These are phyloP conservation scores for Ilex paraguariensis DNA, from an alignment of 305 asterid species.

Conservation along the genomic window DNA sequence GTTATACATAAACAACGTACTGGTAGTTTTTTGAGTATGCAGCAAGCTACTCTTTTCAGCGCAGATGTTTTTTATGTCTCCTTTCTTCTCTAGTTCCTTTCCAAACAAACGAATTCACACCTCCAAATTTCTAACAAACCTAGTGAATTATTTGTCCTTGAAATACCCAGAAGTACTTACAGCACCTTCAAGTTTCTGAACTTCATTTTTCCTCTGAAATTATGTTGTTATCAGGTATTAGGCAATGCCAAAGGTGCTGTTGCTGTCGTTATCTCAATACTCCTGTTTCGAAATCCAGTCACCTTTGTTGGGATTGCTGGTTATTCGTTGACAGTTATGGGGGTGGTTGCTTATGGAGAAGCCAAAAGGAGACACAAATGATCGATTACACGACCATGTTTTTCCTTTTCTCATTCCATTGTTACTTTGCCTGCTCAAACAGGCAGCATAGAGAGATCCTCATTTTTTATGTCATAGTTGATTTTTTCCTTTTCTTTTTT, in stretches of 20 bases:
- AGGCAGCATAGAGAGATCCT: no score
- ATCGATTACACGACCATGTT: conserved; percentile 8
- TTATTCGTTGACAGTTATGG: conserved; percentile 83
- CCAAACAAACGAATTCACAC: no score
- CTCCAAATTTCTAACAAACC: no score
- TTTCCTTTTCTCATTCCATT: neutral
- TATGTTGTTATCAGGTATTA: conserved; percentile 45
- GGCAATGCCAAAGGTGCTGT: conserved; percentile 98
- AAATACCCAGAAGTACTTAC: no score
- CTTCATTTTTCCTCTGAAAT: neutral
- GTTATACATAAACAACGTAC: no score
- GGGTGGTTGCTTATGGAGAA: conserved; percentile 92
- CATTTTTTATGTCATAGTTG: neutral
- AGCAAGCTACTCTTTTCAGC: no score
- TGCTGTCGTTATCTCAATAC: conserved; percentile 88
- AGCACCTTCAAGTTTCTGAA: conserved; percentile 3
- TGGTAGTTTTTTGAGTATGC: no score
- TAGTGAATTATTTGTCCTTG: no score
- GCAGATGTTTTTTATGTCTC: no score
- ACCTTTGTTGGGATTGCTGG: conserved; percentile 84
- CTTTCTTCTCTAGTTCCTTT: no score
- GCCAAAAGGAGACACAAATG: conserved; percentile 71
- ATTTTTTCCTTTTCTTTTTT: neutral
- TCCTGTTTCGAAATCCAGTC: conserved; percentile 78
- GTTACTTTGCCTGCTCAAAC: no score